A percentile compares a stretch with the other conserved stretches of the same genome.
Conservation (phyloP, 306 rosid species). For the Senna siamea region DNA sequence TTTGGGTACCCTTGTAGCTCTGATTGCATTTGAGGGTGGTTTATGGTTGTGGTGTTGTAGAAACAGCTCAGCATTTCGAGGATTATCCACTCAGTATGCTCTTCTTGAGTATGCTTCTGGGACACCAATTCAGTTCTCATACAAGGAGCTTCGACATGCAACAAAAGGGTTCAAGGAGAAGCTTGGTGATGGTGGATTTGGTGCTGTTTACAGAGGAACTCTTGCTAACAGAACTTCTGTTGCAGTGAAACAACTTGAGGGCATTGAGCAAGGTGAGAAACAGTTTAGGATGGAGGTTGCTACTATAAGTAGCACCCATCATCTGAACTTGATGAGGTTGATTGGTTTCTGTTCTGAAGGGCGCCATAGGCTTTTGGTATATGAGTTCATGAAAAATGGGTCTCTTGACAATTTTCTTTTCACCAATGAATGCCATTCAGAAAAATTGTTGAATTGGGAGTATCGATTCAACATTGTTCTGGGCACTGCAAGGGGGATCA, state of each 20-base stretch:
- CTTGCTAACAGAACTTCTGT: no score
- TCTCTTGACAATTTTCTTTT: constrained; percentile 74
- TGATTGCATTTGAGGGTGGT: constrained; percentile 65
- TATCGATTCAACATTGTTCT: constrained; percentile 63
- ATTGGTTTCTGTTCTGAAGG: no score
- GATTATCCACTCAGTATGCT: constrained; percentile 67
- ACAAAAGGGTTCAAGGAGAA: constrained; percentile 88
- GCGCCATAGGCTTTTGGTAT: no score
- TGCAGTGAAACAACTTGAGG: no score
- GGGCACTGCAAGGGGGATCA: constrained; percentile 86
- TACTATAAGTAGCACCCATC: no score
- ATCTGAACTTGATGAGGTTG: no score
- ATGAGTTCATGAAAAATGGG: no score
- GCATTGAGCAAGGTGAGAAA: no score
- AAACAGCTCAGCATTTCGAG: constrained; percentile 49
- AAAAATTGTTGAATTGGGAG: constrained; percentile 72
- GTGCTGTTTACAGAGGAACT: no score
- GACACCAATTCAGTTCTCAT: constrained; percentile 79
- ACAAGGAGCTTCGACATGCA: constrained; percentile 70
- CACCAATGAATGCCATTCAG: constrained; percentile 46
- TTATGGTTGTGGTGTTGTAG: constrained; percentile 81
- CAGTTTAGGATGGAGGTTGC: no score
- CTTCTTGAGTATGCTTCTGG: constrained; percentile 98
- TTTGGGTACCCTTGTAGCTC: constrained; percentile 52
- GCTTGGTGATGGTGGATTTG: no score